phyloP scores from a whole-genome alignment of 2,329 filamentous ascomycete genomes.

The Talaromyces albobiverticillius region DNA sequence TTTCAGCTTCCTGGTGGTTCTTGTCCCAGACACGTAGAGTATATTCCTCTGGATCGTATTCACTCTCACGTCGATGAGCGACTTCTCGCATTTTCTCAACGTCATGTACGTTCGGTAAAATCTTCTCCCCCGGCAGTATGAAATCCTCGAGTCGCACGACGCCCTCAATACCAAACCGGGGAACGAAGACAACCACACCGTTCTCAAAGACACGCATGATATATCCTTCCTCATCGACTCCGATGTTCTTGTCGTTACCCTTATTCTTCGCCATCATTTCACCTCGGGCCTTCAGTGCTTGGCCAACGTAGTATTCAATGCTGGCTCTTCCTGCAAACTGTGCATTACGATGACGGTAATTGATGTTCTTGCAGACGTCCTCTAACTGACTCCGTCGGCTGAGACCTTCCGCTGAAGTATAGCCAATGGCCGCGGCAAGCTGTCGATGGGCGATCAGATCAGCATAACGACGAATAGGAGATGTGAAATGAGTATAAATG shows the following conservation, averaged over 20 bases:
- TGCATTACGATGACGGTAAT: conserved; percentile 92
- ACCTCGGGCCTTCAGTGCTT: conserved; percentile 77
- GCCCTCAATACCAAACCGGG: conserved; percentile 91
- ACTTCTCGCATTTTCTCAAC: conserved; percentile 32
- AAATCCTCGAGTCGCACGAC: conserved; percentile 84
- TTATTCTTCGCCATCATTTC: conserved; percentile 36
- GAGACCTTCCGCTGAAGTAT: conserved; percentile 76
- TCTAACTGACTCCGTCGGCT: conserved; percentile 83
- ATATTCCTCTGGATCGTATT: conserved; percentile 85
- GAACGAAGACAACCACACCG: conserved; percentile 94
- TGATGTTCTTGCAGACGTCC: conserved; percentile 97
- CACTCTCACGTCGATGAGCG: conserved; percentile 61
- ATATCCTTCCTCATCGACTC: conserved; percentile 81
- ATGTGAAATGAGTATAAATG: conserved; percentile 99
- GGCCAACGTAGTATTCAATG: conserved; percentile 96
- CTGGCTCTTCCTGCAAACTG: conserved; percentile 92
- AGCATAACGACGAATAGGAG: conserved; percentile 95
- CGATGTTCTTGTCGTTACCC: conserved; percentile 31
- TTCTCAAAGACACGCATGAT: conserved; percentile 98
- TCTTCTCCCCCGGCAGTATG: conserved; percentile 59
- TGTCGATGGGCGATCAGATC: conserved; percentile 92
- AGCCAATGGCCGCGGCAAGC: conserved; percentile 90
- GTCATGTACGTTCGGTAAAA: conserved; percentile 24
- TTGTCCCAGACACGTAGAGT: conserved; percentile 61
- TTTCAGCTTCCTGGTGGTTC: conserved; percentile 38